Conservation (phyloP, 441 rosid species). For the Raphanus hybrid region DNA sequence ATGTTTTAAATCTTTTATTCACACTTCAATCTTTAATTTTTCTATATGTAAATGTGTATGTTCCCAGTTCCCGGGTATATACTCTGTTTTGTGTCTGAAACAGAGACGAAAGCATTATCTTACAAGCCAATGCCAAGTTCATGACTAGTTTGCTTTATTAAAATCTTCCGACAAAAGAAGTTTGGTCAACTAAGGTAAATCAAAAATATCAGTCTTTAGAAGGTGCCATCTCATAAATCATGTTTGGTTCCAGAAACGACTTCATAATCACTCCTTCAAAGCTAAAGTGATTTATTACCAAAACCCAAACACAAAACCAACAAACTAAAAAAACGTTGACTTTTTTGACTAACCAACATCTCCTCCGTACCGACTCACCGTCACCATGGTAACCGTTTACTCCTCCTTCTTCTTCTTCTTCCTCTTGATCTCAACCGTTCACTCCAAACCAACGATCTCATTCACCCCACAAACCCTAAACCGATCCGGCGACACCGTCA, state of each 20-base stretch:
- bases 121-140: not conserved
- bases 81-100: constrained; percentile 7
- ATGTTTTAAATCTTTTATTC: not conserved
- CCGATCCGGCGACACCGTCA: constrained; percentile 65
- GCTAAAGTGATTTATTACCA: not conserved
- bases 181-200: not conserved
- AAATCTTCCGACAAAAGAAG: not conserved
- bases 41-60: not conserved
- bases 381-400: constrained; percentile 41
- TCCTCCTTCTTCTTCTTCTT: constrained; percentile 40
- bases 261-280: constrained; percentile 30
- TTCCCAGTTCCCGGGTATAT: not conserved
- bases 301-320: constrained; percentile 7
- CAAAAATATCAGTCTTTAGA: no score
- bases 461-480: constrained; percentile 53
- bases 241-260: constrained; percentile 28
- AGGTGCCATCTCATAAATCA: constrained; percentile 34
- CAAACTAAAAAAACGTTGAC: constrained; percentile 25
- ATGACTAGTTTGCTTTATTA: constrained; percentile 1
- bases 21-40: not conserved
- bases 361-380: constrained; percentile 33
- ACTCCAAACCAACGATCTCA: constrained; percentile 46
- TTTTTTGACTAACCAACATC: constrained; percentile 24
- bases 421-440: constrained; percentile 26
- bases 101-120: no score